Conservation (phyloP, 257 asterid species). For the Scutellaria barbata region DNA sequence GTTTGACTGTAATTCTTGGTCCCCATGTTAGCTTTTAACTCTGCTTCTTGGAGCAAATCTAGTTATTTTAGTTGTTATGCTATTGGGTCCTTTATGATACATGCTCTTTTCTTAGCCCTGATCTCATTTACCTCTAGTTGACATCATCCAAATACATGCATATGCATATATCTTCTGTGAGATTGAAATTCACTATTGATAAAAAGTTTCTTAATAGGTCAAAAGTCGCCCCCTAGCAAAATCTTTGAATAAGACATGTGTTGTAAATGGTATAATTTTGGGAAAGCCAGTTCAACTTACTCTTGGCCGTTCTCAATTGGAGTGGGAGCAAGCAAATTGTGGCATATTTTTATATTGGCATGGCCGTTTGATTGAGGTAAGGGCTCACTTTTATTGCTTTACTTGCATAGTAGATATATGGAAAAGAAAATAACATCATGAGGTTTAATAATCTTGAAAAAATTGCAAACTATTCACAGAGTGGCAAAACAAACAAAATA, state of each 20-base stretch:
- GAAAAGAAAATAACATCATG: constrained; percentile 15
- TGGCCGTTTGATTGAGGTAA: constrained; percentile 88
- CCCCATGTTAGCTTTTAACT: neutral
- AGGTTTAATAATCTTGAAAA: neutral
- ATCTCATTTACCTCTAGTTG: constrained; percentile 21
- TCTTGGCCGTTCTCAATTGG: constrained; percentile 72
- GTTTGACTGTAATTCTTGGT: neutral
- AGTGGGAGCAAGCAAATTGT: constrained; percentile 80
- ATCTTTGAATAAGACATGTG: constrained; percentile 63
- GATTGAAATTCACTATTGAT: neutral
- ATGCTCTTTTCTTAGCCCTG: neutral
- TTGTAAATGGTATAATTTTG: constrained; percentile 54
- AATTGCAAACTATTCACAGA: no score
- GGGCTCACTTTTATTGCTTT: constrained; percentile 27
- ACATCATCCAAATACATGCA: neutral
- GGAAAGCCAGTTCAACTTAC: constrained; percentile 59
- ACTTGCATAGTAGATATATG: constrained; percentile 12
- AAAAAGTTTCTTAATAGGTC: constrained; percentile 48
- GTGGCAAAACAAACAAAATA: no score
- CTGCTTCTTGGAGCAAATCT: neutral
- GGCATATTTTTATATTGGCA: constrained; percentile 88
- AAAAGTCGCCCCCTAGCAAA: constrained; percentile 71
- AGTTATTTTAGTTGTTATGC: neutral
- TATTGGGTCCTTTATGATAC: neutral
- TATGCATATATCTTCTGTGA: constrained; percentile 1